Evolutionary conservation across 805 yeast species (phyloP), one percentile per base, ranked within the genome.

Genomic region (Saturnispora saitoi): DNA sequence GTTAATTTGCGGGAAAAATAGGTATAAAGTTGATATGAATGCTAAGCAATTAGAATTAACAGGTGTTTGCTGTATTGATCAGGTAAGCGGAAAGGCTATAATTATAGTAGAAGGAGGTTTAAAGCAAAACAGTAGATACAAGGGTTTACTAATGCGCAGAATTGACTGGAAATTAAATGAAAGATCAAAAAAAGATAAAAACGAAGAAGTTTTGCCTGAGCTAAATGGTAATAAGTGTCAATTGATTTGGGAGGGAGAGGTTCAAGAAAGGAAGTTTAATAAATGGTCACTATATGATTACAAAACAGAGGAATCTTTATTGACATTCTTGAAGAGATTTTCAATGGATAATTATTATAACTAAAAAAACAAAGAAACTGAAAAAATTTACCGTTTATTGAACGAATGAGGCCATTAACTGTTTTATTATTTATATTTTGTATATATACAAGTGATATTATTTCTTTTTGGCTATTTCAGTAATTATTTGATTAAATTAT

Each of bases 101-200:
- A 72, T 91, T 0, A 69, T 91, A 2, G 83, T 79, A 1, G 91
- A 86, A 56, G 97, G 97, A 0, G 81, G 84, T 0, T 75, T 69
- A 30, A 80, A 80, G 52, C 70, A 79, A 32, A 65, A 85, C 20
- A 70, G 69, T n/a, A 77, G 77, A 55, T 89, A 78, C 63, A 78
- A 78, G 47, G 80, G 77, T 52, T 67, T 89, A 43, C 56, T 89
- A 57, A 59, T 70, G 44, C 68, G 69, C 32, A 69, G 96, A 48
- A 83, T 87, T 47, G 70, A 76, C 32, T 90, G 96, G 97, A 70
- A 72, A 4, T 78, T 76, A 51, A 67, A 68, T 42, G 77, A 69
- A 6, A 54, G 58, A 3, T 70, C 71, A 3, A 68, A 65, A 36
- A 42, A 20, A 4, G 49, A 8, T 3, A 9, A 22, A 5, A 40